These are phyloP conservation scores for Hyphopichia fennica DNA, from an alignment of 1,139 yeast genomes.

Conservation along the genomic window DNA sequence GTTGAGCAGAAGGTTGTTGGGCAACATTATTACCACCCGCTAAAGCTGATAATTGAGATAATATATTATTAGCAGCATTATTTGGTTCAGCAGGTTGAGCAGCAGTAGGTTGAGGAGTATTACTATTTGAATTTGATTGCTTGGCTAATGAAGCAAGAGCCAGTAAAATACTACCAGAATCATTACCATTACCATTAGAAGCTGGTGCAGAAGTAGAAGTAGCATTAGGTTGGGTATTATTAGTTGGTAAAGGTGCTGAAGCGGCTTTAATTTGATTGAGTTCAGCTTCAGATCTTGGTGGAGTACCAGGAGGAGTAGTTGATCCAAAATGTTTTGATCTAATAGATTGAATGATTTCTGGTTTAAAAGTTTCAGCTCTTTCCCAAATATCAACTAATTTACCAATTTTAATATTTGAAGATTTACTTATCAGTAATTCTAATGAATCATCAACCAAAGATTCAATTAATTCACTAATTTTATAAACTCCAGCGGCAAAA, in stretches of 20 bases:
- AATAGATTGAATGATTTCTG: conserved; percentile 52
- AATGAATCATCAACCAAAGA: conserved; percentile 61
- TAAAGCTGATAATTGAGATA: conserved; percentile 47
- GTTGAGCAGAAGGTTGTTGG: conserved; percentile 1
- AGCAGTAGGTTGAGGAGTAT: conserved; percentile 24
- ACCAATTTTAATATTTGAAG: conserved; percentile 68
- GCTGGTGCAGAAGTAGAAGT: conserved; percentile 17
- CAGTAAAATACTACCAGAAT: conserved; percentile 61
- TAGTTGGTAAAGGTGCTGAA: conserved; percentile 12
- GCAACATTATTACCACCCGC: conserved; percentile 26
- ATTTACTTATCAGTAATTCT: conserved; percentile 49
- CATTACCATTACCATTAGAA: conserved; percentile 27
- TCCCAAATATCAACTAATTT: conserved; percentile 94
- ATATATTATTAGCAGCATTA: conserved; percentile 37
- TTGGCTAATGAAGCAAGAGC: conserved; percentile 62
- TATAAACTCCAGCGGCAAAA: conserved; percentile 69
- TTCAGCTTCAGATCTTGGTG: conserved; percentile 37
- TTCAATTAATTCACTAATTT: conserved; percentile 58
- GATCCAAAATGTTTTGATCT: conserved; percentile 60
- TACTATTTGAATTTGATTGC: conserved; percentile 26
- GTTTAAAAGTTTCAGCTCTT: conserved; percentile 74
- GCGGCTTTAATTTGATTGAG: conserved; percentile 16
- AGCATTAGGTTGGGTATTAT: conserved; percentile 10
- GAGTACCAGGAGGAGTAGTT: conserved; percentile 57
- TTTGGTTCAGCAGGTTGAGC: conserved; percentile 17